Evolutionary conservation across 768 basidiomycete genomes (phyloP).

Genomic region (Auricularia auricula-judae): DNA sequence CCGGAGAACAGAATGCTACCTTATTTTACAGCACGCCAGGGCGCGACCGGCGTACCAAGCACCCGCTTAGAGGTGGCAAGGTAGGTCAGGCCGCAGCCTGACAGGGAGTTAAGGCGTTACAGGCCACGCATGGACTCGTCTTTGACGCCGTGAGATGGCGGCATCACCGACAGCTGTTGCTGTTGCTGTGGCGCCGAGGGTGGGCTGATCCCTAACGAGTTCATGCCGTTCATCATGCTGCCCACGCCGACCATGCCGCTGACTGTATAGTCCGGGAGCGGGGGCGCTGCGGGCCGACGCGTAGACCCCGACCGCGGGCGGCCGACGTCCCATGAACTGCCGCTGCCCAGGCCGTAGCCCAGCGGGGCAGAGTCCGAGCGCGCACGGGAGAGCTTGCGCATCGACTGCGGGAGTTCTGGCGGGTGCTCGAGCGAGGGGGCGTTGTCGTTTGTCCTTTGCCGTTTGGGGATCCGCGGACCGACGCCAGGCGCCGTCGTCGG

Average conservation of each 20-base stretch:
- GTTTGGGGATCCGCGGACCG: slow-evolving; percentile 23
- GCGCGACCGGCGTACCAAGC: neutral
- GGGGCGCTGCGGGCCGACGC: neutral
- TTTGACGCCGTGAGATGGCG: neutral
- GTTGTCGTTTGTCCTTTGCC: slow-evolving; percentile 35
- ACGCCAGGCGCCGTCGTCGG: neutral
- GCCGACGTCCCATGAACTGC: neutral
- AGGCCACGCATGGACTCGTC: neutral
- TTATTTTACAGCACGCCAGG: neutral
- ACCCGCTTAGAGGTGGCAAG: neutral
- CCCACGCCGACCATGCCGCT: neutral
- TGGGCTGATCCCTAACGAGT: neutral
- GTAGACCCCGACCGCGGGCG: neutral
- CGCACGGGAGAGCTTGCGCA: slow-evolving; percentile 37
- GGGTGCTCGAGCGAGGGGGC: slow-evolving; percentile 9
- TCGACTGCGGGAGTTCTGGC: slow-evolving; percentile 6
- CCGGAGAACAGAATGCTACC: neutral
- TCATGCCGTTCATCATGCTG: neutral
- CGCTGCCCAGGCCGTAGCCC: slow-evolving; percentile 31
- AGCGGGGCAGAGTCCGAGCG: slow-evolving; percentile 60
- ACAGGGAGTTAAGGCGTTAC: neutral
- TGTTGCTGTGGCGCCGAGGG: neutral
- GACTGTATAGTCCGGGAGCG: neutral
- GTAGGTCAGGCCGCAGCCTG: neutral
- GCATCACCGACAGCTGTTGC: neutral